A percentile compares a stretch with the other conserved stretches of the same genome.
Evolutionary conservation across 768 basidiomycete species (phyloP).

Genomic region (Tremella yokohamensis): DNA sequence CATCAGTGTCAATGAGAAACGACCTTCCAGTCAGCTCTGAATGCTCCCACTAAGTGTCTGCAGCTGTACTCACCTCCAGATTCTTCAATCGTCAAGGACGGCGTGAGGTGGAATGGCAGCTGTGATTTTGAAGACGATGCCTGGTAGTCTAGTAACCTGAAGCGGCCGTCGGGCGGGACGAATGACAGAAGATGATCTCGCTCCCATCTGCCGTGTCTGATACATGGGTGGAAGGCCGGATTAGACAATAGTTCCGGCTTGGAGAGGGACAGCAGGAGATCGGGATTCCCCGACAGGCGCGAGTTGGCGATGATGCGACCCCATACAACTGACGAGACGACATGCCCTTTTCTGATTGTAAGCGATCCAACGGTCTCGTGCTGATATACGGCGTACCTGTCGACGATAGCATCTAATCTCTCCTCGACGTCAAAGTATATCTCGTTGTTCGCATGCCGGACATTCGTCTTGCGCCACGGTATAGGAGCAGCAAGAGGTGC

Average conservation of each 20-base stretch:
- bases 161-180: conserved; percentile 87
- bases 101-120: conserved; percentile 15
- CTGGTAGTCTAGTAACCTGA: conserved; percentile 78
- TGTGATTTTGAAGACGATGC: conserved; percentile 51
- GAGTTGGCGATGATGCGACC: conserved; percentile 76
- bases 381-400: conserved; percentile 58
- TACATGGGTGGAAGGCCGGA: conserved; percentile 86
- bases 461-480: conserved; percentile 83
- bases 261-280: conserved; percentile 70
- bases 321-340: conserved; percentile 65
- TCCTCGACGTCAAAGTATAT: conserved; percentile 89
- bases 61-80: conserved; percentile 55
- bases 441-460: conserved; percentile 82
- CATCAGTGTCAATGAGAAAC: conserved; percentile 46
- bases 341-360: conserved; percentile 62
- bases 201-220: conserved; percentile 78
- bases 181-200: conserved; percentile 77
- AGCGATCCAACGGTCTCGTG: not conserved
- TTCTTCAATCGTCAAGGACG: conserved; percentile 27
- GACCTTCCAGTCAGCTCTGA: conserved; percentile 26
- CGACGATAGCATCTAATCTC: conserved; percentile 71
- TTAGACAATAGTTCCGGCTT: conserved; percentile 71
- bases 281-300: conserved; percentile 79
- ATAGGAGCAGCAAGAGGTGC: conserved; percentile 78
- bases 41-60: no score